phyloP scores from a whole-genome alignment of 2,329 filamentous ascomycete genomes.

The Fusarium torulosum region DNA sequence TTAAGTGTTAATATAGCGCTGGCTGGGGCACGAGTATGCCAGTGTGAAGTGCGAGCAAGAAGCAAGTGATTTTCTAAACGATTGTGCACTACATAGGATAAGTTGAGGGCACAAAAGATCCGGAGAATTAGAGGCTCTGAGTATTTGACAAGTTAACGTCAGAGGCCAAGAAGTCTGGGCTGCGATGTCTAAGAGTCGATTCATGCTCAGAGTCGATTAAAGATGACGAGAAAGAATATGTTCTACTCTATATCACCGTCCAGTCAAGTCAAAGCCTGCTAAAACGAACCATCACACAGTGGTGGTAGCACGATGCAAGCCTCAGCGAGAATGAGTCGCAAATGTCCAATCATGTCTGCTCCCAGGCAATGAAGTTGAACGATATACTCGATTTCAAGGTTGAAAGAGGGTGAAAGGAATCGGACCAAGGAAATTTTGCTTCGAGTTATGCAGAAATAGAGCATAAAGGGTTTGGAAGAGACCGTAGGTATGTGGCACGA shows the following conservation, averaged over 20 bases:
- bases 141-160: neutral
- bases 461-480: neutral
- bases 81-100: slow-evolving; percentile 3
- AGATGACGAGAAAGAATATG: neutral
- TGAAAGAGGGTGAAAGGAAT: neutral
- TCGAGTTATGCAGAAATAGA: neutral
- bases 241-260: neutral
- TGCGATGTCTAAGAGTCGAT: neutral
- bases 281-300: neutral
- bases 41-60: neutral
- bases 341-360: slow-evolving; percentile 9
- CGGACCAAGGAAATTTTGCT: neutral
- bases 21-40: neutral
- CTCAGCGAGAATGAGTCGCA: slow-evolving; percentile 4
- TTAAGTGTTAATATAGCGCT: slow-evolving; percentile 30
- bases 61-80: neutral
- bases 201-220: neutral
- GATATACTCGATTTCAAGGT: slow-evolving; percentile 15
- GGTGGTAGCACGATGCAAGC: slow-evolving; percentile 29
- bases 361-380: neutral
- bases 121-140: neutral
- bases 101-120: neutral
- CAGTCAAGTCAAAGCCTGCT: neutral
- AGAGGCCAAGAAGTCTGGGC: neutral
- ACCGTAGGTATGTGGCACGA: neutral